Evolutionary conservation across 2,329 filamentous ascomycete genomes (phyloP), one percentile per base, ranked within the genome.

Genomic region (Ampelomyces quisqualis): DNA sequence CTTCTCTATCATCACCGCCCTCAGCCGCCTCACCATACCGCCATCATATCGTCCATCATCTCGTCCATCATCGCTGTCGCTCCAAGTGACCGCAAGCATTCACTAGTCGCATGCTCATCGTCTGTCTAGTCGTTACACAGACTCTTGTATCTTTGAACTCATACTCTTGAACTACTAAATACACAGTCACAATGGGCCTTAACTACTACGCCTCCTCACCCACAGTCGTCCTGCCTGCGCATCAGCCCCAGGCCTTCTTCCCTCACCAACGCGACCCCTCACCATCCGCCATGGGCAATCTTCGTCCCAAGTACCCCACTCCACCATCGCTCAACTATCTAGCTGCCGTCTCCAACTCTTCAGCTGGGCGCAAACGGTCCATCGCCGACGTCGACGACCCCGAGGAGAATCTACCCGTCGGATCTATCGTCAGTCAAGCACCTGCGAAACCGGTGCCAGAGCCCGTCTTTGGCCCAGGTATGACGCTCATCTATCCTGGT

Each of bases 371-470:
- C 63, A 90, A 90, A 72, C 83, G 86, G 55, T 88, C 85, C 48
- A 79, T 86, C 62, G 84, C 87, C 58, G 86, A 90, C 67, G 84
- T 86, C 41, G 86, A 88, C 56, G 86, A 88, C 56, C 80, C 87
- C 38, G 79, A 83, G 53, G 76, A 81, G 45, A 70, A 70, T 34
- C 59, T 59, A 34, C 68, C 68, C 60, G 70, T 82, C 59, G 77
- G 78, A 65, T 65, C 74, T 40, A 68, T 73, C 45, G 49, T 68
- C 37, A 58, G 70, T 39, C 64, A 71, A 44, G 59, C 71, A 32
- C 71, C 76, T 53, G 72, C 76, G 33, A 79, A 80, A 59, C 71
- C 77, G 13, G 81, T 84, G 63, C 77, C 81, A 37, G 80, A 83
- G 57, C 86, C 84, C 73, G 71, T 82, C 53, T 86, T 84, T 51